These are phyloP conservation scores for Cytidiella melzeri DNA, from an alignment of 768 basidiomycete genomes.

Conservation along the genomic window DNA sequence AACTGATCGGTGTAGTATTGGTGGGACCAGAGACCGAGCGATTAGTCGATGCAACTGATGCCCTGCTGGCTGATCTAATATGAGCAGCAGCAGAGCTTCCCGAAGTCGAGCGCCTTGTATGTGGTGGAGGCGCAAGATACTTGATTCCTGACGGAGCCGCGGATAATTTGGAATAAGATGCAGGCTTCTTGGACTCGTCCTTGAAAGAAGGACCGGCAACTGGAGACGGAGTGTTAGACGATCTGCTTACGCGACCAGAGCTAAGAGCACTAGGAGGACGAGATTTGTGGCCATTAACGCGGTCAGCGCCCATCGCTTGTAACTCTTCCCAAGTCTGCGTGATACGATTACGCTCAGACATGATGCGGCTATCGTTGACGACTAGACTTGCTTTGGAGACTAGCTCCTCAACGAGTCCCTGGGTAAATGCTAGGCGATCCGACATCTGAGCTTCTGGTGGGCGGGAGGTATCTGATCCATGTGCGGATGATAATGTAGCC, in stretches of 20 bases:
- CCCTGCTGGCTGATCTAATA: slow-evolving; percentile 50
- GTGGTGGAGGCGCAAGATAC: slow-evolving; percentile 38
- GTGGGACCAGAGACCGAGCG: slow-evolving; percentile 72
- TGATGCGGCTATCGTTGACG: slow-evolving; percentile 53
- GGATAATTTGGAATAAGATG: slow-evolving; percentile 37
- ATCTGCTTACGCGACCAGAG: slow-evolving; percentile 54
- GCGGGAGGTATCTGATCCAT: slow-evolving; percentile 32
- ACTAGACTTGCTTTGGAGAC: slow-evolving; percentile 35
- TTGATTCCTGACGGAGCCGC: slow-evolving; percentile 32
- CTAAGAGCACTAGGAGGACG: slow-evolving; percentile 61
- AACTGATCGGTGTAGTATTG: slow-evolving; percentile 29
- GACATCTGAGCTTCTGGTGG: slow-evolving; percentile 64
- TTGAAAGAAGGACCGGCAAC: slow-evolving; percentile 13
- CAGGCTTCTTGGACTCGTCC: slow-evolving; percentile 24
- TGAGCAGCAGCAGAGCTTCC: slow-evolving; percentile 29
- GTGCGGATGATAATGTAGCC: slow-evolving; percentile 45
- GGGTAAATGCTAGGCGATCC: slow-evolving; percentile 61
- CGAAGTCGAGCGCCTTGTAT: not conserved
- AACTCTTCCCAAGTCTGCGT: slow-evolving; percentile 78
- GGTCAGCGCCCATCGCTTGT: slow-evolving; percentile 74
- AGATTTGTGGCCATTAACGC: slow-evolving; percentile 53
- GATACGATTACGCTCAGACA: slow-evolving; percentile 56
- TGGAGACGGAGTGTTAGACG: slow-evolving; percentile 30
- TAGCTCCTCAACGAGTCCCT: slow-evolving; percentile 42
- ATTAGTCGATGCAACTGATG: slow-evolving; percentile 46